Evolutionary conservation across 495 filamentous ascomycete genomes (phyloP), one percentile per base, ranked within the genome.

Genomic region (Astrocystis sublimbata): DNA sequence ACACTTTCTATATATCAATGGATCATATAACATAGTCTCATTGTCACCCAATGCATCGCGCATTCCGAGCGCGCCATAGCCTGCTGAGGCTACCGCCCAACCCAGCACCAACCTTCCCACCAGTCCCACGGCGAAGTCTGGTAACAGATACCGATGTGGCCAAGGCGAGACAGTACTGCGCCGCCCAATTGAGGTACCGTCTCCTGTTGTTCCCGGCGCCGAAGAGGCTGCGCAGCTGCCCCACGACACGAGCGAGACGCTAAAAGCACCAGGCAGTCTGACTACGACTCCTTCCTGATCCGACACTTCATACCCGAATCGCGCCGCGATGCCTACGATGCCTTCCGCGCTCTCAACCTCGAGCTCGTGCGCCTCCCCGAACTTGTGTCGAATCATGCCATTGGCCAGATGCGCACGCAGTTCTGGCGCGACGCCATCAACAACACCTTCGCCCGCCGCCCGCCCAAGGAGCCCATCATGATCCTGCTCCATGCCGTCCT

Each of bases 391-490:
- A 92, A 85, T 36, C 83, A 87, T 23, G 88, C 89, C 17, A 87
- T 97, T 51, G 94, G 91, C 13, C 80, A 86, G 17, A 85, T 97
- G 81, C 92, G 94, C 42, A 88, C 96, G 66, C 91, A 96, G 74
- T 98, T 97, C 81, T 97, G 96, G 92, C 85, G 89, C 30, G 93
- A 97, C 66, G 82, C 89, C 23, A 75, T 98, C 30, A 82, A 85
- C n/a, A 84, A 85, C 35, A 85, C 87, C 3, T 86, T 96, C 33
- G 79, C 86, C 4, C 86, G 86, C 35, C 76, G 79, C 0, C 92
- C 92, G 0, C 92, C 92, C 0, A 91, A 93, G 67, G 91, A 98
- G 70, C 94, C 94, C 24, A 90, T 96, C 36, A 89, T 92, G n/a
- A 83, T 96, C 50, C 79, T 98, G 33, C 81, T 98, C 1, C 79